phyloP scores from a whole-genome alignment of 805 yeast genomes.

The Yarrowia sp. region DNA sequence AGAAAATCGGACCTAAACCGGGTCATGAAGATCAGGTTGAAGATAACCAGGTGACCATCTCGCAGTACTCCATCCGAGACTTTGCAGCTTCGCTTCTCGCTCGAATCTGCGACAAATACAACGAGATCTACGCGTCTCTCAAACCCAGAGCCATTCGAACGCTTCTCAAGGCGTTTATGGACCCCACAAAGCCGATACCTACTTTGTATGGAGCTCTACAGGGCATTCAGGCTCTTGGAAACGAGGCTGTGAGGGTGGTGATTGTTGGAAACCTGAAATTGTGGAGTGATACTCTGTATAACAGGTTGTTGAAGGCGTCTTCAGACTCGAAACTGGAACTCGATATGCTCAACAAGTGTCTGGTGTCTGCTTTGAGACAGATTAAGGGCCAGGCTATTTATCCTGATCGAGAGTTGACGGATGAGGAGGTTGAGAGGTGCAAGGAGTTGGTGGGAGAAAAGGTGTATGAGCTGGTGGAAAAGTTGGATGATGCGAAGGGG shows the following conservation, averaged over 20 bases:
- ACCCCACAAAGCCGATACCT: conserved; percentile 76
- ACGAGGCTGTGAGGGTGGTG: conserved; percentile 81
- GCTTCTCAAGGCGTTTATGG: conserved; percentile 82
- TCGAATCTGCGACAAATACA: conserved; percentile 74
- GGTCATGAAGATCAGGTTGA: conserved; percentile 21
- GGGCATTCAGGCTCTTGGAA: conserved; percentile 80
- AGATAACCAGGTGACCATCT: not conserved
- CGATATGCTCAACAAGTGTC: conserved; percentile 48
- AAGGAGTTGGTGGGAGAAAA: conserved; percentile 49
- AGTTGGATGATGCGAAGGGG: conserved; percentile 7
- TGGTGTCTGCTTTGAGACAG: conserved; percentile 55
- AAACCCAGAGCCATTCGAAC: conserved; percentile 95
- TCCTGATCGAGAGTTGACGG: conserved; percentile 55
- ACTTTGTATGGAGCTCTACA: conserved; percentile 89
- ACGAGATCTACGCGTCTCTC: conserved; percentile 80
- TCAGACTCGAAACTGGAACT: conserved; percentile 41
- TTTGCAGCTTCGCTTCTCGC: conserved; percentile 81
- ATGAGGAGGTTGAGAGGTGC: conserved; percentile 42
- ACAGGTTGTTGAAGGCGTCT: conserved; percentile 5
- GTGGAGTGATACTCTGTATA: conserved; percentile 50
- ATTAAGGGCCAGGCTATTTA: conserved; percentile 38
- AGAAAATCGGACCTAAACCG: conserved; percentile 65
- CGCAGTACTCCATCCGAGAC: conserved; percentile 64
- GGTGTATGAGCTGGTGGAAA: not conserved
- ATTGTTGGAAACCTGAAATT: conserved; percentile 78